Conservation (phyloP, 2,329 filamentous ascomycete species). For the Colletotrichum sp. region DNA sequence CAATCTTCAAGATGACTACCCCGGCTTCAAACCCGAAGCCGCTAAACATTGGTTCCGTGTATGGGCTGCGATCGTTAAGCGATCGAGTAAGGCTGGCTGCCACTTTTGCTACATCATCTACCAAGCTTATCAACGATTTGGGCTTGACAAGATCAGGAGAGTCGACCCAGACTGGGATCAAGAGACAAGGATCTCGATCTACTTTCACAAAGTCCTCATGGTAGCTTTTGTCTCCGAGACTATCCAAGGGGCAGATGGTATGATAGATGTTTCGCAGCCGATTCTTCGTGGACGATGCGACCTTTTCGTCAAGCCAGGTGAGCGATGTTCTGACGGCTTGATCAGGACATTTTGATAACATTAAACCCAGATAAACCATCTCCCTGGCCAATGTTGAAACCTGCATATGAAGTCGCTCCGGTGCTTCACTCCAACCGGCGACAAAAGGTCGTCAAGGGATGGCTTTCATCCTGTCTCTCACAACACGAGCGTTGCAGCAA, state of each 20-base stretch:
- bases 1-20: background rate
- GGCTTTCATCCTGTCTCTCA: background rate
- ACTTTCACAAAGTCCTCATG: background rate
- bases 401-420: background rate
- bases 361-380: background rate
- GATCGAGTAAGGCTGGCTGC: background rate
- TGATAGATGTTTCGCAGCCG: background rate
- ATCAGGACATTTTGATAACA: background rate
- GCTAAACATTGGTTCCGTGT: background rate
- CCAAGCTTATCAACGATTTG: background rate
- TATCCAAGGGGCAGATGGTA: background rate
- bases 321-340: background rate
- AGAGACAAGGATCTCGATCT: background rate
- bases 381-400: background rate
- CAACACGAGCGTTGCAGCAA: background rate
- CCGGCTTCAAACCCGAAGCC: background rate
- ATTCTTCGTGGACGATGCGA: background rate
- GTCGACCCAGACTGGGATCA: background rate
- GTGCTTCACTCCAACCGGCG: background rate
- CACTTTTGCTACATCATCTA: constrained; percentile 8
- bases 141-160: background rate
- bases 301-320: background rate
- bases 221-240: background rate
- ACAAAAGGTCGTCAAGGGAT: background rate
- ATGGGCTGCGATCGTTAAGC: background rate